phyloP scores from a whole-genome alignment of 2,329 filamentous ascomycete genomes.

The Diaporthe sp. region DNA sequence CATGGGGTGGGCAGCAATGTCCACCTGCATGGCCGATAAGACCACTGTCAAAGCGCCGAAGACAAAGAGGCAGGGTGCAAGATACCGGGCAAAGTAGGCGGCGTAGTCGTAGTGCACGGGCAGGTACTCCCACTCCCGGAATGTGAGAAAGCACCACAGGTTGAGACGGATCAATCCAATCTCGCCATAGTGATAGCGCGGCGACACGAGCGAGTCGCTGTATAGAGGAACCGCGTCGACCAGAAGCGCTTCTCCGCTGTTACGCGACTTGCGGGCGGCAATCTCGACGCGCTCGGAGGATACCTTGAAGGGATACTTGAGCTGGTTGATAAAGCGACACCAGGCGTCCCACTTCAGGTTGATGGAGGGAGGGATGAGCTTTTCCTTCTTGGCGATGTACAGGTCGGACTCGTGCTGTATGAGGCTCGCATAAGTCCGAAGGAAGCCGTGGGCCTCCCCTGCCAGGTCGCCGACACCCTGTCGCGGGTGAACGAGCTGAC shows the following conservation, averaged over 20 bases:
- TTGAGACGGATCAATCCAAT: constrained; percentile 37
- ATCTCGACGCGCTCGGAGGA: not conserved
- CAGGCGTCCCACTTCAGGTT: not conserved
- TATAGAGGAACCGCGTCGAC: not conserved
- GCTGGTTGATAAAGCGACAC: not conserved
- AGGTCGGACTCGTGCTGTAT: not conserved
- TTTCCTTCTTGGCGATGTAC: not conserved
- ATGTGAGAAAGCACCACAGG: constrained; percentile 36
- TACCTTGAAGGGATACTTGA: not conserved
- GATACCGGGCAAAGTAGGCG: constrained; percentile 38
- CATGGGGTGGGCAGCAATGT: not conserved
- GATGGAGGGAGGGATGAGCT: not conserved
- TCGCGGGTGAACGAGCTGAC: not conserved
- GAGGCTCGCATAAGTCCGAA: not conserved
- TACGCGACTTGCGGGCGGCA: not conserved
- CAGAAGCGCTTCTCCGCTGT: not conserved
- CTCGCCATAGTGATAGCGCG: constrained; percentile 31
- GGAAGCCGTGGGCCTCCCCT: not conserved
- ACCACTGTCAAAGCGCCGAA: constrained; percentile 31
- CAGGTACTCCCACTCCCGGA: constrained; percentile 34
- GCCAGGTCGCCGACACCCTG: not conserved
- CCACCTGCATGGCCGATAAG: not conserved
- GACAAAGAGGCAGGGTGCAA: constrained; percentile 37
- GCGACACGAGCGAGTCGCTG: not conserved
- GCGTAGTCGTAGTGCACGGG: constrained; percentile 36